Base-by-base conservation (phyloP, 331 rosid species). In the Saraca asoca region DNA sequence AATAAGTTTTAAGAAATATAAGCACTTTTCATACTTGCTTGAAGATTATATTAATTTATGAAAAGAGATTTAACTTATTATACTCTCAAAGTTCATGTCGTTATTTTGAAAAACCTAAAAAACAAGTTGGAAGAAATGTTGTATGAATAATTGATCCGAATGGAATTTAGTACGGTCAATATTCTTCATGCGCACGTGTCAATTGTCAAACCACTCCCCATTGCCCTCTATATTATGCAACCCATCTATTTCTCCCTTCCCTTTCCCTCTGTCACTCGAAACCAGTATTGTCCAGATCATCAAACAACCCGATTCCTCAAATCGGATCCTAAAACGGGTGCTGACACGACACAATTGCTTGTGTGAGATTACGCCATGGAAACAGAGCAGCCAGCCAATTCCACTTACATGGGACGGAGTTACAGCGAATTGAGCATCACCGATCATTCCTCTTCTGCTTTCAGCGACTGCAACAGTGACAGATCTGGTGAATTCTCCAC, bases 381-480 rank as follows among this genome's bases (percentile, higher is more conserved):
- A 52, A 76, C 79, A 0, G 85, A 80, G 50, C 13, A 68, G 16
- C 50, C 67, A 5, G 19, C 68, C 0, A 50, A 70, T 46, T 80
- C 37, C 55, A 59, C 80, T 0, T 90, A 67, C 71, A 68, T 86
- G 81, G 95, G 88, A 6, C 75, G 85, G 49, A 81, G 53, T 37
- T 75, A 85, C 64, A 85, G 85, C 51, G 81, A 84, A 62, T 81
- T 85, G 20, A 75, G 78, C 52, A 75, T 66, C 79, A 86, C 64
- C 41, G 88, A 86, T 2, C 57, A 54, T 45, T 90, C 97, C 9
- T 83, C 96, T 14, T 79, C 94, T 12, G 96, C 98, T 39, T 93
- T 93, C 66, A 90, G 98, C 75, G 98, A 93, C 58, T 90, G 98
- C 54, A 86, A 86, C 73, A 93, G 98, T 66, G 98, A 93, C 62